Evolutionary conservation across 768 basidiomycete species (phyloP), one percentile per base, ranked within the genome.

Genomic region (Rhizopogon vesiculosus): DNA sequence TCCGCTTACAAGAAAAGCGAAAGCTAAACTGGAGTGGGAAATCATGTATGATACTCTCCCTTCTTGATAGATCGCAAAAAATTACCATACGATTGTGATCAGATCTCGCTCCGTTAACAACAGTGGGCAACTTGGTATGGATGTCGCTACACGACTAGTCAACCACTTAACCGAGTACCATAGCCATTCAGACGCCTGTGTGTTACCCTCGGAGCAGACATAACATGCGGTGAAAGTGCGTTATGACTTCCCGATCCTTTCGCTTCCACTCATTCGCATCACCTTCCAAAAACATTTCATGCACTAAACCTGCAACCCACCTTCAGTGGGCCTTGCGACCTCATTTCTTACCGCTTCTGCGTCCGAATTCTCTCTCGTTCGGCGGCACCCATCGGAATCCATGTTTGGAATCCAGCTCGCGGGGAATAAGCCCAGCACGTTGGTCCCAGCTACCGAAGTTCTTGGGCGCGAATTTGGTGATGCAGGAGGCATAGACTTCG

Each of bases 101-200:
- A 82, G 80, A 87, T 66, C 75, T 87, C 6, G 85, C 86, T 3
- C 96, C 96, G 2, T 72, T 98, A 18, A 98, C 96, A 1, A 98
- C 96, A 0, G 93, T 95, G 40, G 96, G 96, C 13, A 98, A 99
- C 65, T 70, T 98, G 67, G 94, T 93, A 66, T 45, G 82, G 71
- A 22, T 43, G 52, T 58, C 31, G 29, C 51, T 12, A 29, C 25
- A 18, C 38, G 50, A 33, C 8, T 9, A 29, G 45, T 18, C 51
- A 42, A 42, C 48, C 25, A 19, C 40, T 43, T 38, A 29, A 54
- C 40, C 44, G 22, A 25, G 42, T 38, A 54, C 28, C 25, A 1
- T 40, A 95, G 88, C 97, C 97, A 2, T 99, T 98, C 77, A 85
- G 97, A 16, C 82, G 95, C 10, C 73, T 98, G 7, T 97, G 93